A percentile compares a stretch with the other conserved stretches of the same genome.
These are phyloP conservation scores for Dillenia turbinata DNA, from an alignment of 164 flowering plant genomes.

Conservation along the genomic window DNA sequence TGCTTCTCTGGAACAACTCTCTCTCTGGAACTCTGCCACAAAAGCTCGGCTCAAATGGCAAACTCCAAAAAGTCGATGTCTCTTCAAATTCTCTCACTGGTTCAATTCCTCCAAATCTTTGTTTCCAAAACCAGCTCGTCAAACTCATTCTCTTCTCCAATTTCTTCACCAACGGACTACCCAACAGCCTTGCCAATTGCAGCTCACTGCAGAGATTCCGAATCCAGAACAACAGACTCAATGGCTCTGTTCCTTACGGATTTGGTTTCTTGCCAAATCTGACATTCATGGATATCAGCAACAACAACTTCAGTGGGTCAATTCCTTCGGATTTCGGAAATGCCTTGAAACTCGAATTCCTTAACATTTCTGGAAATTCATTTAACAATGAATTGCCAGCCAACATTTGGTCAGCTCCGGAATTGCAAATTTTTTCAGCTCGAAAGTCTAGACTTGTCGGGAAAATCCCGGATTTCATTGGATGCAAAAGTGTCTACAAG, in stretches of 20 bases:
- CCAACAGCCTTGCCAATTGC: constrained; percentile 52
- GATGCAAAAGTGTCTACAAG: constrained; percentile 64
- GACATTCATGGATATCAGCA: constrained; percentile 64
- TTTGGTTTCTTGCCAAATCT: constrained; percentile 56
- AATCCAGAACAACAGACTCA: constrained; percentile 52
- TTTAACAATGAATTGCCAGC: constrained; percentile 42
- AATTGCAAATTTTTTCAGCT: constrained; percentile 65
- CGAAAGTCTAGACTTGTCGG: constrained; percentile 43
- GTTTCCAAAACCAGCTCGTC: constrained; percentile 51
- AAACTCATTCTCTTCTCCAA: constrained; percentile 78
- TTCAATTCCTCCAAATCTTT: constrained; percentile 63
- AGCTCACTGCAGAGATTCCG: constrained; percentile 54
- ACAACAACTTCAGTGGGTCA: constrained; percentile 57
- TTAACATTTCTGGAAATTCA: constrained; percentile 61
- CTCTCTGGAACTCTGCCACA: constrained; percentile 61
- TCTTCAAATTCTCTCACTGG: constrained; percentile 72
- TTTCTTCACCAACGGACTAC: constrained; percentile 41
- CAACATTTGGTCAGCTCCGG: constrained; percentile 67
- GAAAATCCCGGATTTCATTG: constrained; percentile 61
- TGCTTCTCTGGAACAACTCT: constrained; percentile 74
- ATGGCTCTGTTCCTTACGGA: constrained; percentile 68
- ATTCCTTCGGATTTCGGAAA: constrained; percentile 64
- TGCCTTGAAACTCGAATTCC: constrained; percentile 34
- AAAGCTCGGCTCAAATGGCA: constrained; percentile 59
- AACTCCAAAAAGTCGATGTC: constrained; percentile 55